Evolutionary conservation across 805 yeast species (phyloP).

Genomic region (Dipodascus geniculatus): DNA sequence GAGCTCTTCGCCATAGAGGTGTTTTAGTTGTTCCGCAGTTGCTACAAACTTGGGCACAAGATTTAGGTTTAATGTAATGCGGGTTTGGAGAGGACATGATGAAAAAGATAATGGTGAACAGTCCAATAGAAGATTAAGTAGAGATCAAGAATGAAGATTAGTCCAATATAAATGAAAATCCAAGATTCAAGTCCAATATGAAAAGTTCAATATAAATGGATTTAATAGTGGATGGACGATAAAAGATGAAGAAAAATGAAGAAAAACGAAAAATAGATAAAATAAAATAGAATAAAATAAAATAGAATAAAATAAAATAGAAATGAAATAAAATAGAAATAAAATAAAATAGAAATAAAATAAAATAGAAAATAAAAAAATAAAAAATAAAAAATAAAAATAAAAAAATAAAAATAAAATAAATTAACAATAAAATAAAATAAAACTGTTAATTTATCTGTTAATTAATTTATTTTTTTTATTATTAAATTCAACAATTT

Average conservation of each 20-base stretch:
- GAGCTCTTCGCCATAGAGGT: neutral
- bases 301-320: neutral
- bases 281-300: neutral
- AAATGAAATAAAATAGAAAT: neutral
- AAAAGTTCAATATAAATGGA: neutral
- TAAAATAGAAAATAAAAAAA: neutral
- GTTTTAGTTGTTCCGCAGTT: conserved; percentile 1
- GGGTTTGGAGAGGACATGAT: neutral
- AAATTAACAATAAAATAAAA: no score
- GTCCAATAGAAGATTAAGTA: no score
- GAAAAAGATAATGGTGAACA: no score
- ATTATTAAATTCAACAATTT: neutral
- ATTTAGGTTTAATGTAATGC: neutral
- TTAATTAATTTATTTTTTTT: no score
- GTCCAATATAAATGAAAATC: no score
- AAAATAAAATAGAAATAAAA: neutral
- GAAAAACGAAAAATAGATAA: neutral
- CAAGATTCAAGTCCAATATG: no score
- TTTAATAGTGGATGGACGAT: neutral
- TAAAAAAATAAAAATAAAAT: neutral
- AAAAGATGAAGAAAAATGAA: conserved; percentile 3
- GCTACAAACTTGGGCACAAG: neutral
- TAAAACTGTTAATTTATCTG: no score
- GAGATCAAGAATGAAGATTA: no score
- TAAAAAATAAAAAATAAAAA: neutral